phyloP scores from a whole-genome alignment of 2,329 filamentous ascomycete genomes.

The Arachnomyces sp. region DNA sequence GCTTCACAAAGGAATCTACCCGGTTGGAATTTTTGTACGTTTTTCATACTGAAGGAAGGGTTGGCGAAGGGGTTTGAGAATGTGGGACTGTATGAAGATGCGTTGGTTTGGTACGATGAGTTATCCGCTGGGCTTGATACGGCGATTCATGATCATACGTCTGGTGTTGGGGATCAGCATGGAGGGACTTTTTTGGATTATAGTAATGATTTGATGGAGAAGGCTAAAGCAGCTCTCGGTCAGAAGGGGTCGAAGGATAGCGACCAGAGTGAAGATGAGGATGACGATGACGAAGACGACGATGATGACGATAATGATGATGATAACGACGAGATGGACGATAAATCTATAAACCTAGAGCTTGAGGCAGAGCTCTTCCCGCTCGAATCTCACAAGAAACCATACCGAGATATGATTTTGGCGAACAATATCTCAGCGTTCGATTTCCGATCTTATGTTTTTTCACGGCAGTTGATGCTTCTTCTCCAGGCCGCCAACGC shows the following conservation, averaged over 20 bases:
- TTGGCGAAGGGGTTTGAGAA: slow-evolving; percentile 90
- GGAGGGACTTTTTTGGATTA: slow-evolving; percentile 63
- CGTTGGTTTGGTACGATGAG: slow-evolving; percentile 89
- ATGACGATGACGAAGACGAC: slow-evolving; percentile 23
- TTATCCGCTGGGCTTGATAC: slow-evolving; percentile 78
- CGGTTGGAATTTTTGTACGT: slow-evolving; percentile 99
- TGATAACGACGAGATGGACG: slow-evolving; percentile 9
- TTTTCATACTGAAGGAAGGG: slow-evolving; percentile 95
- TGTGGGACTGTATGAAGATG: slow-evolving; percentile 91
- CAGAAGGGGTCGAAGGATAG: slow-evolving; percentile 6
- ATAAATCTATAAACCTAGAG: slow-evolving; percentile 18
- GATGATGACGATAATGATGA: slow-evolving; percentile 23
- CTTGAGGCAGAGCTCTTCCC: slow-evolving; percentile 29
- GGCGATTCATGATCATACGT: slow-evolving; percentile 65
- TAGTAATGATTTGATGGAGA: slow-evolving; percentile 63
- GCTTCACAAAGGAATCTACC: slow-evolving; percentile 78
- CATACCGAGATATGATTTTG: slow-evolving; percentile 85
- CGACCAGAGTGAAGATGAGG: slow-evolving; percentile 12
- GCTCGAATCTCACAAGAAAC: slow-evolving; percentile 56
- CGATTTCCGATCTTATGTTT: slow-evolving; percentile 91
- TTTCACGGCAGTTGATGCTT: slow-evolving; percentile 75
- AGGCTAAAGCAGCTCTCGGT: slow-evolving; percentile 46
- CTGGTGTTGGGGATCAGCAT: slow-evolving; percentile 54
- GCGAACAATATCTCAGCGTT: slow-evolving; percentile 93
- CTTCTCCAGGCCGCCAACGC: slow-evolving; percentile 72